Evolutionary conservation across 768 basidiomycete genomes (phyloP), one percentile per base, ranked within the genome.

Genomic region (Cystobasidium tubakii): DNA sequence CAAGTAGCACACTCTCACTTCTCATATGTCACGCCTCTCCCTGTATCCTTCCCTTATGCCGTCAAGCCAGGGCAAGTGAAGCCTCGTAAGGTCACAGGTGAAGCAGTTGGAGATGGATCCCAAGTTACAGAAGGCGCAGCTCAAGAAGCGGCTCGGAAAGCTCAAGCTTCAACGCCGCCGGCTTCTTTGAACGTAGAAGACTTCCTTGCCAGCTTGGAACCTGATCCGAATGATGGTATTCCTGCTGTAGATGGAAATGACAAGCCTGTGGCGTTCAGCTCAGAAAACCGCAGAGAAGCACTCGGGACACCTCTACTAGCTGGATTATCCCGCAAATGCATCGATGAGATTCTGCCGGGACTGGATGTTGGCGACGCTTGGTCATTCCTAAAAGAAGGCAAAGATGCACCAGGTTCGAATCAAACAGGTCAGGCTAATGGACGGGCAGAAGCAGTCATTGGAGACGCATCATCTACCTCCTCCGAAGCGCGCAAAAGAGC

Each of bases 301-400:
- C 33, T 71, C 13, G 69, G 69, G n/a, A 62, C 53, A 19, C 69
- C 69, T 13, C 9, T 57, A 15, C 69, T 71, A 29, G 69, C 69
- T 21, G 69, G 69, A 2, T 76, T 98, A 21, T 87, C 92, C 0
- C 85, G 86, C 62, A 84, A 85, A 1, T 87, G 87, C 15, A 79
- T 92, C 54, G 81, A 84, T 34, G 92, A 95, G 76, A 90, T 88
- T 77, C 80, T 96, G 10, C 94, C 94, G 0, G 86, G 88, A 76
- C 84, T 98, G 23, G 89, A 95, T 73, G 88, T 92, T 13, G 93
- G 93, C 1, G 91, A 96, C 79, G 87, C 90, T 0, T 87, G 91
- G 76, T 82, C 83, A 0, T 72, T 87, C 7, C 83, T 93, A 1
- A 90, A 90, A 36, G 55, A 31, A n/a, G 69, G 69, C 13, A 71